Base-by-base conservation (phyloP, 108 stramenopile genomes). In the Cyclostephanos tholiformis region DNA sequence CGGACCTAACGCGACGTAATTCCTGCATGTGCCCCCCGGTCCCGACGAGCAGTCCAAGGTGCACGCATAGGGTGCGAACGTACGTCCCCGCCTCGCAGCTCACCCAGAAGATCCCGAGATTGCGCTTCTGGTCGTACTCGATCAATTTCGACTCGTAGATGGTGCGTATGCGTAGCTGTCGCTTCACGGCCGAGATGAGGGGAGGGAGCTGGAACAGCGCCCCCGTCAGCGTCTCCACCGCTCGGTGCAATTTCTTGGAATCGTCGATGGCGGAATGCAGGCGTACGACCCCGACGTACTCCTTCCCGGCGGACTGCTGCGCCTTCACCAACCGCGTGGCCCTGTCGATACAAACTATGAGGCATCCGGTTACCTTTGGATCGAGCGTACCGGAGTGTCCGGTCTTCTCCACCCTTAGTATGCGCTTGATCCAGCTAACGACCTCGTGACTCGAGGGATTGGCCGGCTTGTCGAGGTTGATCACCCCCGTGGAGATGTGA, bases 11-110 rank as follows among this genome's bases (percentile, higher is more conserved):
- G 38, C 99, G 92, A 16, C 99, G 86, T 29, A 99, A 85, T 82
- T 99, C 99, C 82, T 99, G 97, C 99, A 99, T 99, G 87, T 99
- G 99, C 41, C 97, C 99, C n/a, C 99, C 99, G 6, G 88, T 91
- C 25, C 98, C 98, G 17, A 93, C 91, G 63, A 99, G 67, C 52
- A 99, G 75, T 23, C 99, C 99, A 56, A 99, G 75, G 82, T 99
- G 99, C 8, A 99, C 98, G 80, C 99, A 99, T 39, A 99, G 90
- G 7, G 99, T 99, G 17, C 99, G 91, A 25, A 99, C 92, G 81
- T 99, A 99, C 25, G 99, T 99, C 58, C 99, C 99, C 7, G 99
- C 99, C 89, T 99, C 95, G 67, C 98, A 99, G 52, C 80, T 82
- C 14, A 97, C 91, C 97, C 97, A 97, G 59, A 97, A 89, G 36